phyloP scores from a whole-genome alignment of 805 yeast genomes.

The Yarrowia alimentaria region DNA sequence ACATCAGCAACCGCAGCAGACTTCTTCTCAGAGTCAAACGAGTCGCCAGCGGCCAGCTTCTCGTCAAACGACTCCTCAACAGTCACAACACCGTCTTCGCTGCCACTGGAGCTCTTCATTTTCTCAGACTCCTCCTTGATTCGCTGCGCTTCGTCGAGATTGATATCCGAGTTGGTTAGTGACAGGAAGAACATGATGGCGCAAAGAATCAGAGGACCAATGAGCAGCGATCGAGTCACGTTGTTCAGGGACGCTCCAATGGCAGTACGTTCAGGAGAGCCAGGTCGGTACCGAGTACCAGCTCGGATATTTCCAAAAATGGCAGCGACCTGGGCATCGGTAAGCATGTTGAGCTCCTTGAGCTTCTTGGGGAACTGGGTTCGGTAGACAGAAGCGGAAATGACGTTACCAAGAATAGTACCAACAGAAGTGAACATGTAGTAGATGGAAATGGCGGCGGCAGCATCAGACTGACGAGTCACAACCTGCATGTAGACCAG shows the following conservation, averaged over 20 bases:
- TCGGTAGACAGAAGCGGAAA: conserved; percentile 28
- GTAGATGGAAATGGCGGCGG: conserved; percentile 24
- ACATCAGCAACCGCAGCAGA: too few relatives aligned
- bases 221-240: conserved; percentile 5
- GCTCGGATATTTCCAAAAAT: conserved; percentile 1
- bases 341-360: not conserved
- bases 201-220: conserved; percentile 9
- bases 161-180: conserved; percentile 4
- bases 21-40: too few relatives aligned
- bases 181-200: conserved; percentile 8
- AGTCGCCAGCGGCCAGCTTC: too few relatives aligned
- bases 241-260: conserved; percentile 10
- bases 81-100: not conserved
- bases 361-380: conserved; percentile 12
- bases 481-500: conserved; percentile 26
- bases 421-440: conserved; percentile 25
- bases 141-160: conserved; percentile 12
- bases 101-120: too few relatives aligned
- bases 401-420: conserved; percentile 28
- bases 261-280: conserved; percentile 1
- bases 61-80: not conserved
- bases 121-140: conserved; percentile 20
- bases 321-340: not conserved
- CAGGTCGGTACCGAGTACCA: not conserved
- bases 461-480: conserved; percentile 24